A percentile compares a stretch with the other conserved stretches of the same genome.
phyloP scores from a whole-genome alignment of 2,329 filamentous ascomycete species.

The Monosporascus ibericus region DNA sequence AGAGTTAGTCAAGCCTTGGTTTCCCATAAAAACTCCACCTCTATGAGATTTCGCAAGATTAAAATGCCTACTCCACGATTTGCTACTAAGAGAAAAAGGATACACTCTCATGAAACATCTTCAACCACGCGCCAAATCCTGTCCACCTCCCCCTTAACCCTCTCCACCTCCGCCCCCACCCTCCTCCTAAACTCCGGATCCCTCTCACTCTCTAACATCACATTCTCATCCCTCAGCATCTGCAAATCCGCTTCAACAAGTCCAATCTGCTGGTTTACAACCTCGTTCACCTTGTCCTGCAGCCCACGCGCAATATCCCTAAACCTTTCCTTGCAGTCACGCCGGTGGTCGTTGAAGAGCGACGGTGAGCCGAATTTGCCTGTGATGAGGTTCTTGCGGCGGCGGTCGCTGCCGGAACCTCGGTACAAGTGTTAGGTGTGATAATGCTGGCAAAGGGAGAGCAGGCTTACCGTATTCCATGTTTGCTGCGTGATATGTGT shows the following conservation, averaged over 20 bases:
- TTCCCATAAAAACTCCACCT: too few species aligned
- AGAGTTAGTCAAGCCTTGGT: too few species aligned
- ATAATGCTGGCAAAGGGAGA: too few species aligned
- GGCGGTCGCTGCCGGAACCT: conserved; percentile 28
- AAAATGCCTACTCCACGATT: too few species aligned
- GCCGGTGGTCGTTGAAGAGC: conserved; percentile 27
- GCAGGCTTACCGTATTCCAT: conserved; percentile 25
- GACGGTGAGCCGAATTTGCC: conserved; percentile 13
- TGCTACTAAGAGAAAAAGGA: too few species aligned
- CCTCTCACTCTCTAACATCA: conserved; percentile 28
- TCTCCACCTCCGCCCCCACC: conserved; percentile 18
- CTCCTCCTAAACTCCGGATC: conserved; percentile 28
- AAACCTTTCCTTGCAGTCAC: conserved; percentile 19
- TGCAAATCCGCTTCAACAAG: conserved; percentile 25
- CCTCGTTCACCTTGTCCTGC: conserved; percentile 14
- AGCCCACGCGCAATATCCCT: conserved; percentile 2
- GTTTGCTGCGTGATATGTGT: conserved; percentile 25
- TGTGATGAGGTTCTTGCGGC: conserved; percentile 30
- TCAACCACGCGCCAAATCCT: too few species aligned
- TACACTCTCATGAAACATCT: too few species aligned
- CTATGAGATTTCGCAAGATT: too few species aligned
- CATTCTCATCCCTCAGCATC: conserved; percentile 32
- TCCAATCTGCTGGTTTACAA: conserved; percentile 17
- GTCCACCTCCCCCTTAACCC: too few species aligned
- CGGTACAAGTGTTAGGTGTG: too few species aligned